Conservation (phyloP, 108 stramenopile genomes). For the Discostella stelligeroides region DNA sequence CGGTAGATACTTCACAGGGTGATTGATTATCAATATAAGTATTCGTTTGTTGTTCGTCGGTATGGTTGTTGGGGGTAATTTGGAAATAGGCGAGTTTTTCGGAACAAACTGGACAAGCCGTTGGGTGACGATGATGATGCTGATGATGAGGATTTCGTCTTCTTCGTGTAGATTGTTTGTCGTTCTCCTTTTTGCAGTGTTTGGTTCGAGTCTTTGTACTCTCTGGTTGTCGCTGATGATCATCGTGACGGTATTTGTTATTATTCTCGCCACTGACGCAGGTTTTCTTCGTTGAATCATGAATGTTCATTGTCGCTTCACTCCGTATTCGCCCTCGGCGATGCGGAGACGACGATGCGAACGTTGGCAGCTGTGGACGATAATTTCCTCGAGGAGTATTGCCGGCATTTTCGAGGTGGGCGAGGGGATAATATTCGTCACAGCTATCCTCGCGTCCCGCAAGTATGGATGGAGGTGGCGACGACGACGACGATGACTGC, state of each 20-base stretch:
- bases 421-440: neutral
- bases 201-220: no score
- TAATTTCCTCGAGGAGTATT: neutral
- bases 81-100: constrained; percentile 2
- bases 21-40: neutral
- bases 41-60: neutral
- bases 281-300: no score
- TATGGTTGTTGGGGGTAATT: neutral
- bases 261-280: no score
- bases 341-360: neutral
- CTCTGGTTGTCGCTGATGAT: no score
- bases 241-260: no score
- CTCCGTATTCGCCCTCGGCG: neutral
- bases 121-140: neutral
- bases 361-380: neutral
- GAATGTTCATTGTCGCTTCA: no score
- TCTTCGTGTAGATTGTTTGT: neutral
- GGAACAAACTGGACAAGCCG: constrained; percentile 3
- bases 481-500: no score
- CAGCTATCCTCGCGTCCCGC: neutral
- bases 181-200: neutral
- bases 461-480: no score
- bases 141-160: no score
- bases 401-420: neutral
- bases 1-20: neutral